Percentiles rank a stretch among this genome's conserved stretches.
Evolutionary conservation across 1,284 basidiomycete genomes (phyloP).

Genomic region (Sanguinoderma infundibulare): DNA sequence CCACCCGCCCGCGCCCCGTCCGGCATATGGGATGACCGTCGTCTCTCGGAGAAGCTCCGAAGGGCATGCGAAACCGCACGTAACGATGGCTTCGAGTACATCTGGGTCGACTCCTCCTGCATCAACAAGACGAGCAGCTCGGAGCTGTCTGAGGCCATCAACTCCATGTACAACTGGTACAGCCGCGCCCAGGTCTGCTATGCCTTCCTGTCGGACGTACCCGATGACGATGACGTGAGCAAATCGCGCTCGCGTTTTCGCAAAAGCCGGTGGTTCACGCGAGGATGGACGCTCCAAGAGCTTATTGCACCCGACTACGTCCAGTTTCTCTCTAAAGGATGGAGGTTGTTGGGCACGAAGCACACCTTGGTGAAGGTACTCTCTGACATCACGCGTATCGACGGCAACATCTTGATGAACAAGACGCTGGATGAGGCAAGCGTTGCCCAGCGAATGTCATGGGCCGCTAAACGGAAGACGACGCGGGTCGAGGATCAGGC

Average conservation of each 20-base stretch:
- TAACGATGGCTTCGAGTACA: background rate
- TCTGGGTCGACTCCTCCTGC: no score
- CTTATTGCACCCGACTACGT: background rate
- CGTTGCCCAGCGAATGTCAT: background rate
- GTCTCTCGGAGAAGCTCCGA: background rate
- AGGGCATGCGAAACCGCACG: background rate
- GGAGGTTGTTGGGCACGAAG: background rate
- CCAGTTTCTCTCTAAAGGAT: background rate
- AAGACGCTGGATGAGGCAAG: background rate
- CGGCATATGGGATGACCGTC: background rate
- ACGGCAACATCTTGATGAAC: background rate
- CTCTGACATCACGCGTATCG: background rate
- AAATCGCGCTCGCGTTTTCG: background rate
- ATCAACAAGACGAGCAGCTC: no score
- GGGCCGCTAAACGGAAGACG: background rate
- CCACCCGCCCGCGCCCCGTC: no score
- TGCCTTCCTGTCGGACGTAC: background rate
- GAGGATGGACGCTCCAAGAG: background rate
- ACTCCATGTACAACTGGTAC: no score
- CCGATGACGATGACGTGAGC: background rate
- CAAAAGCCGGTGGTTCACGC: background rate
- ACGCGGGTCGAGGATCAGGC: background rate
- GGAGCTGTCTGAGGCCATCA: no score
- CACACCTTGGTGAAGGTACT: background rate
- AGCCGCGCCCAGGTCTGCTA: no score